A percentile compares a stretch with the other conserved stretches of the same genome.
Conservation (phyloP, 176 grass and related monocot species). For the Guadua angustifolia region DNA sequence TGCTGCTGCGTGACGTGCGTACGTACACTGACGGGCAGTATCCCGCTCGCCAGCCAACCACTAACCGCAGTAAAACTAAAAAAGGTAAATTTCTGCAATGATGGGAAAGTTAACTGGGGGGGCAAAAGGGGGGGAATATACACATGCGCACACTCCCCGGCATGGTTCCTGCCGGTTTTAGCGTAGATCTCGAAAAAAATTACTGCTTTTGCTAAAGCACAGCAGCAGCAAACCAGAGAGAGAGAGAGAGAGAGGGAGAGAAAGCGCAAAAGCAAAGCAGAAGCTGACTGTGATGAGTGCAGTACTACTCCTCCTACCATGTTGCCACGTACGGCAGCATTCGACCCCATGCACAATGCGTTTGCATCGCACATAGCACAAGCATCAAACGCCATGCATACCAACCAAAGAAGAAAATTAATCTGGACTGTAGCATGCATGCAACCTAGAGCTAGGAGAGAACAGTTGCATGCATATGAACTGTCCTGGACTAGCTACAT, state of each 20-base stretch:
- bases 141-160: conserved; percentile 49
- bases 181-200: conserved; percentile 90
- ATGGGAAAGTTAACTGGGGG: conserved; percentile 60
- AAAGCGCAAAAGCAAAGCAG: conserved; percentile 42
- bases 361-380: no score
- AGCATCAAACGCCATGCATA: background rate
- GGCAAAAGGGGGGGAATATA: conserved; percentile 57
- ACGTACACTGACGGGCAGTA: conserved; percentile 25
- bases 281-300: conserved; percentile 56
- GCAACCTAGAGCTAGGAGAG: conserved; percentile 1
- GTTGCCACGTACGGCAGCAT: conserved; percentile 1
- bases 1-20: background rate
- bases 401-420: background rate
- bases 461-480: background rate
- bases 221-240: conserved; percentile 11
- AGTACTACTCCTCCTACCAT: conserved; percentile 1
- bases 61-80: conserved; percentile 54
- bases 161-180: conserved; percentile 56
- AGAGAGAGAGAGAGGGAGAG: background rate
- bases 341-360: conserved; percentile 23
- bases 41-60: conserved; percentile 10
- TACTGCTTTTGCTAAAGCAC: conserved; percentile 69
- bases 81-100: conserved; percentile 81
- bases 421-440: background rate
- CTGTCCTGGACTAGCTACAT: background rate